These are phyloP conservation scores for Magnolia officinalis DNA, from an alignment of 164 flowering plant genomes.

Conservation along the genomic window DNA sequence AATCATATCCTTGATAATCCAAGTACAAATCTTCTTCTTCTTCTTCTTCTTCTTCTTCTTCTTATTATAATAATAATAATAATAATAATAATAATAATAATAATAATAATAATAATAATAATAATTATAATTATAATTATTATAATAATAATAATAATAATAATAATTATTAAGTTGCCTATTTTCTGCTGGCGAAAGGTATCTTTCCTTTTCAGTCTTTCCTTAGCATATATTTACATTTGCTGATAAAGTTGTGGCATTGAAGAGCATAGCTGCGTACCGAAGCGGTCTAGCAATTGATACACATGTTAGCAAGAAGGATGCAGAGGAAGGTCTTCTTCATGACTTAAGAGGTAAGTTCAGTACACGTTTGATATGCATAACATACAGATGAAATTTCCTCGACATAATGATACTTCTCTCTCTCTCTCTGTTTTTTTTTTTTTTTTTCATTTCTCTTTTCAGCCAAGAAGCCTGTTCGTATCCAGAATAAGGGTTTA, in stretches of 20 bases:
- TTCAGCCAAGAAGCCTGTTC: conserved; percentile 75
- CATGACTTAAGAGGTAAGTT: conserved; percentile 57
- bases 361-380: neutral
- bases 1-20: conserved; percentile 74
- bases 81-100: too few species aligned
- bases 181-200: neutral
- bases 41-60: too few species aligned
- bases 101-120: too few species aligned
- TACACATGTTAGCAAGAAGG: conserved; percentile 47
- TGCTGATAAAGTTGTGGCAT: conserved; percentile 49
- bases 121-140: too few species aligned
- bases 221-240: conserved; percentile 55
- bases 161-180: neutral
- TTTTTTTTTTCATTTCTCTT: conserved; percentile 8
- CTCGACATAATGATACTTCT: conserved; percentile 7
- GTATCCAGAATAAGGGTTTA: conserved; percentile 66
- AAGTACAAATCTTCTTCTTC: neutral
- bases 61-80: too few species aligned
- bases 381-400: neutral
- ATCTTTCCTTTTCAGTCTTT: conserved; percentile 11
- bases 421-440: neutral
- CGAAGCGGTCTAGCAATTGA: conserved; percentile 83
- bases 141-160: too few species aligned
- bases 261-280: conserved; percentile 94
- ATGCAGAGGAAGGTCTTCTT: conserved; percentile 71